Evolutionary conservation across 345 rosid species (phyloP), one percentile per base, ranked within the genome.

Genomic region (Syzygium grande): DNA sequence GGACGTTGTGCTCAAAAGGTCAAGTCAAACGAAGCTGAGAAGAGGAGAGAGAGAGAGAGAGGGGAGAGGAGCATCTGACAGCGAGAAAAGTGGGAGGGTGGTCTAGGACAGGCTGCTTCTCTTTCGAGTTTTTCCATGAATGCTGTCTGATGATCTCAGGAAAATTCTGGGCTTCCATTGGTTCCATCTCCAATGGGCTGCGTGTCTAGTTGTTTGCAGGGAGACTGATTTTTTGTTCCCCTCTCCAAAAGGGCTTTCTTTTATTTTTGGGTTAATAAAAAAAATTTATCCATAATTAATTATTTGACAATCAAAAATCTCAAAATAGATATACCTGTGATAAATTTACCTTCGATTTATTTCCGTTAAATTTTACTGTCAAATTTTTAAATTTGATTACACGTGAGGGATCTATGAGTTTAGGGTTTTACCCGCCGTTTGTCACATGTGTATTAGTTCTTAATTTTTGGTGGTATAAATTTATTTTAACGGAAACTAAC

Each of bases 311-410:
- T 51, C 2, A n/a, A 51, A 51, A 51, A 51, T 9, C 22, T 13
- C 5, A 1, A 41, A 41, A 4, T 1, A 5, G 43, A 6, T 41
- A 41, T 4, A 4, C 5, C 6, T 6, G 43, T 4, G 43, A 41
- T 1, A 41, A 41, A 41, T 41, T 4, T 41, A 41, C 1, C 6
- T 4, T 41, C 43, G 1, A 1, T 41, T 1, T 41, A 3, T 41
- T 38, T 41, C 43, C 6, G 43, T 41, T 41, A 41, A 41, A 41
- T 41, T 41, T 4, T 41, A 41, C 6, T 3, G 6, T 41, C 43
- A 38, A 38, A 38, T 38, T 38, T 1, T 41, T 41, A 41, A 41
- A 1, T 41, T 41, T 41, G 43, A 41, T 41, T 5, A 41, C 43
- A 41, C 43, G 5, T 41, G 43, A 41, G 43, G 1, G 1, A 3